Evolutionary conservation across 805 yeast genomes (phyloP), one percentile per base, ranked within the genome.

Genomic region (Millerago galiae): DNA sequence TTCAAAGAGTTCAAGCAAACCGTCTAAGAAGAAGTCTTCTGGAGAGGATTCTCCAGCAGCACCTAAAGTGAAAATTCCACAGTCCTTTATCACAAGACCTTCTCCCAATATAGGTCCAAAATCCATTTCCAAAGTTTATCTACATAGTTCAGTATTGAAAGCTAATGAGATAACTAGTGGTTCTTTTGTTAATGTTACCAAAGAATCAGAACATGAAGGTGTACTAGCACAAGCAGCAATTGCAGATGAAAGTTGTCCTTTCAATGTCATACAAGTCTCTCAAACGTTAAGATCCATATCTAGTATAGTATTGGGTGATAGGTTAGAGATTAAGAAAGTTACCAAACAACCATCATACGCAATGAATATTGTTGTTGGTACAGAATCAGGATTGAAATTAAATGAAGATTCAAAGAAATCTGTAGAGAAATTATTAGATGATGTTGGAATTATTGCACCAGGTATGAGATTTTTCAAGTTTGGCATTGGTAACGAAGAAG

Each of bases 361-460:
- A 0, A 49, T 59, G 2, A 51, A 45, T 29, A 62, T 76, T 2
- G 50, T 51, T 0, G 51, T 75, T 6, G 70, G 70, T 3, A 47
- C 56, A 1, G 42, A 40, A 4, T 36, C 48, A 13, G 62, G 63
- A 0, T 42, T 32, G 4, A 48, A 42, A 8, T 42, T 59, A 2
- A 47, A 53, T 8, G 48, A 48, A 7, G 38, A 53, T 37, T 47
- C 61, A 3, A 59, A 60, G 37, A 62, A 66, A 33, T 40, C 60
- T 1, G 51, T 77, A 9, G 72, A 65, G 38, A 70, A 72, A 32
- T 46, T 68, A 1, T 48, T 81, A 9, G 63, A 68, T 37, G 81
- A 80, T 21, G 63, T 73, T 26, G 89, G 90, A 0, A 55, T 85
- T 8, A 48, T 83, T 1, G 74, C 75, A 54, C 81, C 88, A 1